Conservation (phyloP, 23 red algal species). For the Gracilariopsis chorda region DNA sequence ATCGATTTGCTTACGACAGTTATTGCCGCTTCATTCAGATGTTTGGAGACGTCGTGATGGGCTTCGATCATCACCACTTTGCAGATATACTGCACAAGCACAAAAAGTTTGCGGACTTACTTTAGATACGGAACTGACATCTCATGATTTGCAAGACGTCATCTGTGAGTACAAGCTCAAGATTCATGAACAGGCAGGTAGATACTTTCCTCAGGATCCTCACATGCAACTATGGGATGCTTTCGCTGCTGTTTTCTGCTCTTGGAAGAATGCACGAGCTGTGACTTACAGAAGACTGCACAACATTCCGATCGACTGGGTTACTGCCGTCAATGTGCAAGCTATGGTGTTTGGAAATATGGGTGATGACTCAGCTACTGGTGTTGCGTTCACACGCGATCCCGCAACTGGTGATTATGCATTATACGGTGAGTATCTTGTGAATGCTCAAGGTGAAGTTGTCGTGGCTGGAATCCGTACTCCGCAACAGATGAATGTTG, state of each 20-base stretch:
- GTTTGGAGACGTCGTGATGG: conserved; percentile 64
- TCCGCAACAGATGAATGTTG: conserved; percentile 44
- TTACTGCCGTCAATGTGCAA: conserved; percentile 56
- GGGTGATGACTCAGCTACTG: conserved; percentile 41
- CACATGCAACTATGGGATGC: conserved; percentile 39
- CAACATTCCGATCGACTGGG: conserved; percentile 39
- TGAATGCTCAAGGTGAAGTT: conserved; percentile 68
- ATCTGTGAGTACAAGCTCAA: conserved; percentile 32
- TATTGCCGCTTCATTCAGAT: conserved; percentile 67
- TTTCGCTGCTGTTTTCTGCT: conserved; percentile 53
- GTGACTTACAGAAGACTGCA: conserved; percentile 38
- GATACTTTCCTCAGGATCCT: conserved; percentile 51
- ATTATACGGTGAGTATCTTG: conserved; percentile 66
- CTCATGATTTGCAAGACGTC: conserved; percentile 38
- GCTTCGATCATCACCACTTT: conserved; percentile 49
- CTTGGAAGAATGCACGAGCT: conserved; percentile 48
- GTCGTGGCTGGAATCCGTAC: conserved; percentile 68
- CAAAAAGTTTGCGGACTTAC: conserved; percentile 6
- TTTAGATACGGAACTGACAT: conserved; percentile 18
- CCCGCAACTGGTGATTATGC: conserved; percentile 47
- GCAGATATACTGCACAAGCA: conserved; percentile 41
- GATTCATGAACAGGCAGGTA: conserved; percentile 33
- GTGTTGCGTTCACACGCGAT: conserved; percentile 63
- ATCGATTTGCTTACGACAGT: conserved; percentile 60
- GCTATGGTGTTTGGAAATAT: conserved; percentile 75